A percentile compares a stretch with the other conserved stretches of the same genome.
These are phyloP conservation scores for Didymella pomorum DNA, from an alignment of 2,329 filamentous ascomycete genomes.

Conservation along the genomic window DNA sequence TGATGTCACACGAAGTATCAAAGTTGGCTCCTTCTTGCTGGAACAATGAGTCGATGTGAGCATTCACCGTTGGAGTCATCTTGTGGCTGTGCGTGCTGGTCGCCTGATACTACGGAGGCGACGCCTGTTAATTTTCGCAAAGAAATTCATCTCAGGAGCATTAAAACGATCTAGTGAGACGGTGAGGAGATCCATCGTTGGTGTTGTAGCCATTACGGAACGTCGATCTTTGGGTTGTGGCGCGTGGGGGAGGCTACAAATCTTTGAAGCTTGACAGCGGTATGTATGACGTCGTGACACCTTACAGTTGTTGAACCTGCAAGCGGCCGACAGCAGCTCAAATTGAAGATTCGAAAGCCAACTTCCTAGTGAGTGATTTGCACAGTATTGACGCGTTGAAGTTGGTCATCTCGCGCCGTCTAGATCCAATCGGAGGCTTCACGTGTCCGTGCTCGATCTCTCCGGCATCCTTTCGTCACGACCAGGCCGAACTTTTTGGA, in stretches of 20 bases:
- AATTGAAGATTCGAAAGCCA: neutral
- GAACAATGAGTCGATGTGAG: conserved; percentile 31
- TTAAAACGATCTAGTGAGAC: no score
- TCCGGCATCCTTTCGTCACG: conserved; percentile 36
- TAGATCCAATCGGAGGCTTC: conserved; percentile 21
- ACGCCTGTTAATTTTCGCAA: no score
- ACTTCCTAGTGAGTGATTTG: neutral
- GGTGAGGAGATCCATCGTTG: no score
- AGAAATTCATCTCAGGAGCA: no score
- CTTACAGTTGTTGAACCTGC: neutral
- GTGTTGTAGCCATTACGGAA: neutral
- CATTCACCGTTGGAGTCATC: conserved; percentile 21
- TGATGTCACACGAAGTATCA: no score
- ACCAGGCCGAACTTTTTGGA: conserved; percentile 41
- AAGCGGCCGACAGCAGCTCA: neutral
- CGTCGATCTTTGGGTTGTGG: neutral
- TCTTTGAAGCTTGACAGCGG: conserved; percentile 13
- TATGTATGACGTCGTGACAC: conserved; percentile 20
- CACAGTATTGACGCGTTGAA: conserved; percentile 19
- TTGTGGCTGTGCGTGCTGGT: conserved; percentile 25
- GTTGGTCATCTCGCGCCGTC: conserved; percentile 19
- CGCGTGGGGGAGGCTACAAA: conserved; percentile 11
- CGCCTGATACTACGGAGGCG: conserved; percentile 1
- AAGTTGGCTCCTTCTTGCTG: neutral
- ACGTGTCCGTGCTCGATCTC: conserved; percentile 32